Conservation (phyloP, 352 stramenopile species). For the Phytopythium kandeliae region DNA sequence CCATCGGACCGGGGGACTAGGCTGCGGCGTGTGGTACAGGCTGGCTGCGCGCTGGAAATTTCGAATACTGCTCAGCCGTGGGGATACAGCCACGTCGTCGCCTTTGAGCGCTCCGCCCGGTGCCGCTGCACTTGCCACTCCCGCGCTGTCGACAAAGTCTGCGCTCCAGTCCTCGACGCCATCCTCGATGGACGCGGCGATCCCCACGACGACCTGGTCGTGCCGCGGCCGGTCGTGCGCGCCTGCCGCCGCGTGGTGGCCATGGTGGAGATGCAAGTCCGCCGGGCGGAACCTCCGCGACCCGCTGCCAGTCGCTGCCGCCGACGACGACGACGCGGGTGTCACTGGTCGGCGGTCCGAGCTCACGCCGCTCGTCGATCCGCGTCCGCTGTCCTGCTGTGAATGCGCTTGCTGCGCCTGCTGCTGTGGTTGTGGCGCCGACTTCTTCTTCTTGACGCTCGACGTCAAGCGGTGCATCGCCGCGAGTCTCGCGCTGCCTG, state of each 20-base stretch:
- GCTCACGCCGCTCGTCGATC: not conserved
- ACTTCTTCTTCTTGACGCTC: slow-evolving; percentile 9
- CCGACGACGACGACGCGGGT: slow-evolving; percentile 2
- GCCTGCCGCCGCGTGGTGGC: not conserved
- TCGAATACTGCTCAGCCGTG: slow-evolving; percentile 13
- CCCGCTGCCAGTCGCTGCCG: not conserved
- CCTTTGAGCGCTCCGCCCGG: not conserved
- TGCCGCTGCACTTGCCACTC: not conserved
- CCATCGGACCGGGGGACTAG: slow-evolving; percentile 19
- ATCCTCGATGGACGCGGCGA: slow-evolving; percentile 56
- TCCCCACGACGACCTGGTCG: slow-evolving; percentile 70
- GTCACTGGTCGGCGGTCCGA: slow-evolving; percentile 3
- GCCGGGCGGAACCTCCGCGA: slow-evolving; percentile 4
- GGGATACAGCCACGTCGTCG: slow-evolving; percentile 4
- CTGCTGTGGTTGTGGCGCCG: slow-evolving; percentile 2
- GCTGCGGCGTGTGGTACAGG: slow-evolving; percentile 8
- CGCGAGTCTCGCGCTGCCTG: not conserved
- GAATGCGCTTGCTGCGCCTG: slow-evolving; percentile 5
- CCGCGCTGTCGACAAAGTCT: slow-evolving; percentile 34
- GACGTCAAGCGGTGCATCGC: slow-evolving; percentile 7
- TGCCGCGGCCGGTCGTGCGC: not conserved
- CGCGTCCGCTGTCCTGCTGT: not conserved
- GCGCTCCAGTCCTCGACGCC: slow-evolving; percentile 76
- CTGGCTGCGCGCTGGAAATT: slow-evolving; percentile 22
- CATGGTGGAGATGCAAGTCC: slow-evolving; percentile 5